Evolutionary conservation across 1,139 yeast genomes (phyloP), one percentile per base, ranked within the genome.

Genomic region (Pneumocystis oryctolagi): DNA sequence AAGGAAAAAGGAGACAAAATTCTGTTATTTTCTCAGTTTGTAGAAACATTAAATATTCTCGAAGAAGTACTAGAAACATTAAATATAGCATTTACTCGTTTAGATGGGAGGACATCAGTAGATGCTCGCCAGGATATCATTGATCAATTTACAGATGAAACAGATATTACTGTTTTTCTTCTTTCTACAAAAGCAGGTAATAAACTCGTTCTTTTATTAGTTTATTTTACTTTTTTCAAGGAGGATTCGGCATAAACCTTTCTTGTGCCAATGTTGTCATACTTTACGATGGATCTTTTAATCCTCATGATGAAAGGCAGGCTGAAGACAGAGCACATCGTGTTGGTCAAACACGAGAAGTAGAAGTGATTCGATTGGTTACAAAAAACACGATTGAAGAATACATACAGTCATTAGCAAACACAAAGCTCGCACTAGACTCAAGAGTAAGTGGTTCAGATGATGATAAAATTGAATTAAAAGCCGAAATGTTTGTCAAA

Each of bases 261-360:
- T 95, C 95, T 2, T 95, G 96, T 70, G 98, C 99, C 9, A 92
- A 89, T 71, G 83, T 85, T 66, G 98, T 92, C 2, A 80, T 92
- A 63, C 87, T 94, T 47, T 90, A 84, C 70, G 99, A 92, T 72
- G 92, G 89, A 72, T 86, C 95, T 60, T 92, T 92, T 75, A 92
- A 92, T 70, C 99, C 99, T 0, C 98, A 94, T 73, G 98, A 92
- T 73, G 99, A 92, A 72, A 87, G 86, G 71, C 99, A 92, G 76
- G 99, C 99, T 0, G 98, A 94, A 73, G 98, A 92, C 73, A 81
- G 99, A 71, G 96, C 98, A 0, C 99, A 92, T 73, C 82, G 99
- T 73, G 96, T 94, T 34, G 99, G 99, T 1, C 98, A 94, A 75
- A 85, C 87, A 57, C 83, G 86, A 65, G 92, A 87, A 62, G 99